phyloP scores from a whole-genome alignment of 2,329 filamentous ascomycete species.

The Phyllosticta citriasiana region DNA sequence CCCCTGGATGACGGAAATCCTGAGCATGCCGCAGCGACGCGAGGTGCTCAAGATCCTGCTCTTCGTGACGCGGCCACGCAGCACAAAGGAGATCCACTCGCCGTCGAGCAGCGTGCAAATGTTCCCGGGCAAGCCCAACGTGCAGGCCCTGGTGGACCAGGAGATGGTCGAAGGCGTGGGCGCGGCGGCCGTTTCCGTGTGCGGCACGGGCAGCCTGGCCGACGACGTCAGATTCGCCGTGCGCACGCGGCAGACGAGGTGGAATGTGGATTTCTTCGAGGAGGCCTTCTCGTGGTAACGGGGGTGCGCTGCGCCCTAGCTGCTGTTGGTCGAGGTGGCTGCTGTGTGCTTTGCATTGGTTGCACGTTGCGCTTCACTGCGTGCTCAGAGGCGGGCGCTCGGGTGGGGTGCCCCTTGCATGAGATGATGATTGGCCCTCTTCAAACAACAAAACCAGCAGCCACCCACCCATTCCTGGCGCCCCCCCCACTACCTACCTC shows the following conservation, averaged over 20 bases:
- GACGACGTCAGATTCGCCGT: slow-evolving; percentile 65
- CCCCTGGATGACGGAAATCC: slow-evolving; percentile 79
- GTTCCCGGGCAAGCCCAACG: slow-evolving; percentile 80
- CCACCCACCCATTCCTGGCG: background rate
- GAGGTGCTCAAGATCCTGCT: slow-evolving; percentile 79
- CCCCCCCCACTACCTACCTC: background rate
- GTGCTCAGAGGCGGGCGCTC: background rate
- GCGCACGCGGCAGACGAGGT: slow-evolving; percentile 52
- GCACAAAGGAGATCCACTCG: slow-evolving; percentile 69
- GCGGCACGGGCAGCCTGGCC: slow-evolving; percentile 62
- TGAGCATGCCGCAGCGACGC: slow-evolving; percentile 68
- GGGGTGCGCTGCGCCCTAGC: background rate
- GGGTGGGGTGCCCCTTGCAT: background rate
- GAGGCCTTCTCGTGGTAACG: slow-evolving; percentile 60
- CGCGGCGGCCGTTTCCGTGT: slow-evolving; percentile 79
- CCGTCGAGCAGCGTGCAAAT: slow-evolving; percentile 77
- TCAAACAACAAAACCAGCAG: background rate
- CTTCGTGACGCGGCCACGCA: slow-evolving; percentile 81
- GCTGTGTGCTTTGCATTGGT: background rate
- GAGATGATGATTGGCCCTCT: background rate
- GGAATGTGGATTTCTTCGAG: slow-evolving; percentile 67
- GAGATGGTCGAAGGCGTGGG: slow-evolving; percentile 76
- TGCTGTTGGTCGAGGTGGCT: background rate
- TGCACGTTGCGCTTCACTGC: background rate
- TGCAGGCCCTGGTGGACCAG: slow-evolving; percentile 66